Conservation (phyloP, 768 basidiomycete species). For the Psilocybe azurescens region DNA sequence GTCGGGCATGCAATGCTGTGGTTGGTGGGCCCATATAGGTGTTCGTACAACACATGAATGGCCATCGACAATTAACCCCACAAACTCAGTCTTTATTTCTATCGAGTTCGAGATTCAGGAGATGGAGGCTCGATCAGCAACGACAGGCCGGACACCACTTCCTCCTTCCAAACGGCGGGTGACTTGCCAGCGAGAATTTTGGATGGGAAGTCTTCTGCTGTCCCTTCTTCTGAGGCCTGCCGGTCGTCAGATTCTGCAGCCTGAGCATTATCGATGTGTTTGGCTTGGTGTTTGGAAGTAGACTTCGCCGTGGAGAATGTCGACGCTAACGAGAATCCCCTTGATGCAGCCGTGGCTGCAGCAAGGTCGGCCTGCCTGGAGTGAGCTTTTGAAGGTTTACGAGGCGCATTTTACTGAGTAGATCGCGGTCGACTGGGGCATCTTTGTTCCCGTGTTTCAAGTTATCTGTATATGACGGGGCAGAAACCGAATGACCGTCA, state of each 20-base stretch:
- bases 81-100: neutral
- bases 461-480: no score
- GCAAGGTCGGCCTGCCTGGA: neutral
- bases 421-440: neutral
- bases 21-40: no score
- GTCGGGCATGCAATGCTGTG: no score
- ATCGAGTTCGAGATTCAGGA: neutral
- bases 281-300: no score
- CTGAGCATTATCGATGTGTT: neutral
- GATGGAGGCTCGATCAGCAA: neutral
- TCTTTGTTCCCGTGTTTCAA: neutral
- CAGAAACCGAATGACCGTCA: neutral
- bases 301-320: no score
- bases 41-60: no score
- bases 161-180: constrained; percentile 16
- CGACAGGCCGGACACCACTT: constrained; percentile 12
- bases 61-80: no score
- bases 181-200: constrained; percentile 4
- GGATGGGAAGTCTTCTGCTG: neutral
- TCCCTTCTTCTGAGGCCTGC: neutral
- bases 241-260: neutral
- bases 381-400: neutral
- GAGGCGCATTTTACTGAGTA: neutral
- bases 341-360: neutral
- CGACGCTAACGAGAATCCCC: no score